Evolutionary conservation across 148 eudicot species (phyloP).

Genomic region (Amaranthus cruentus): DNA sequence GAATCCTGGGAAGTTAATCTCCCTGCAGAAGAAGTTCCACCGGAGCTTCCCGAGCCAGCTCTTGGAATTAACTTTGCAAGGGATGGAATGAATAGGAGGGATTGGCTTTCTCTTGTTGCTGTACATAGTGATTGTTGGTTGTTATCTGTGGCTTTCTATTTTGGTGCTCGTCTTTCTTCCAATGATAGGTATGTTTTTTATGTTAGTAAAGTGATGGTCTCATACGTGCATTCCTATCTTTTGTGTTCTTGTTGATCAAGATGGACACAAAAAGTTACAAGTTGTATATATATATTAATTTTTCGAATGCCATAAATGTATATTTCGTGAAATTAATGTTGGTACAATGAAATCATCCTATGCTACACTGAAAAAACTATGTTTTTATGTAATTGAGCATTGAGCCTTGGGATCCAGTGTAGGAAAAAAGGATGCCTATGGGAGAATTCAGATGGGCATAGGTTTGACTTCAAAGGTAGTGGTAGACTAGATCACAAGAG

Average conservation of each 20-base stretch:
- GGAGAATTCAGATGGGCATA: too few relatives aligned
- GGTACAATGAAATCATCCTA: background rate
- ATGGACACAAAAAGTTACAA: background rate
- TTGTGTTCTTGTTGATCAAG: background rate
- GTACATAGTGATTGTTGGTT: conserved; percentile 91
- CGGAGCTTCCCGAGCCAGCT: conserved; percentile 97
- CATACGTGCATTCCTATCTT: background rate
- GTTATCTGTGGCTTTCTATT: conserved; percentile 84
- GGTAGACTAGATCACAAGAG: too few relatives aligned
- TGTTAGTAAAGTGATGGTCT: background rate
- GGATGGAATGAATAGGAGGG: conserved; percentile 81
- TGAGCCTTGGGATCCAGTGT: too few relatives aligned
- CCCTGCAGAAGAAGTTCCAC: conserved; percentile 92
- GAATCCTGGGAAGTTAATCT: conserved; percentile 81
- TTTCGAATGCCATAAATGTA: background rate
- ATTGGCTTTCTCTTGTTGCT: conserved; percentile 85
- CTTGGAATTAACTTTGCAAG: conserved; percentile 90
- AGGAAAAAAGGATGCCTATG: too few relatives aligned
- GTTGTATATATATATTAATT: too few relatives aligned
- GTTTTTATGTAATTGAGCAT: background rate
- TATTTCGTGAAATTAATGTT: background rate
- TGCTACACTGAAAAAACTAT: background rate
- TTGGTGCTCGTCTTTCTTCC: conserved; percentile 74
- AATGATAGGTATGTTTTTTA: conserved; percentile 53
- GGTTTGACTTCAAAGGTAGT: too few relatives aligned